phyloP scores from a whole-genome alignment of 768 basidiomycete genomes.

The Dioszegia aurantiaca region DNA sequence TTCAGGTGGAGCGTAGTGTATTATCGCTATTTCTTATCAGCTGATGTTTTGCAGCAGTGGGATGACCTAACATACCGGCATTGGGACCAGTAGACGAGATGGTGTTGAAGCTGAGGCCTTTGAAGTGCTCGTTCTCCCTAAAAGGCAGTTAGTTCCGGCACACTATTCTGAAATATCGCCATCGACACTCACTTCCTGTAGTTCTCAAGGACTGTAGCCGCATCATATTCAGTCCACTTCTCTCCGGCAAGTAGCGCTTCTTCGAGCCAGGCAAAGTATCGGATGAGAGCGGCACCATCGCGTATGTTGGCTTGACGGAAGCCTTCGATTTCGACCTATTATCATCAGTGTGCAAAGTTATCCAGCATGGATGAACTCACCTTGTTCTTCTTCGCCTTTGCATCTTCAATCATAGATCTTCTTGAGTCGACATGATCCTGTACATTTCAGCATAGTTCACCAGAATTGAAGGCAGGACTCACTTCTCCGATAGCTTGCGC shows the following conservation, averaged over 20 bases:
- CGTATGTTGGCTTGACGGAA: conserved; percentile 85
- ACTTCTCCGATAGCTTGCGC: conserved; percentile 75
- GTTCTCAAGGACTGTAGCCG: conserved; percentile 70
- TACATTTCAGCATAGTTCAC: conserved; percentile 28
- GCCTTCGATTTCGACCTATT: conserved; percentile 71
- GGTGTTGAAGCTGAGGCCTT: conserved; percentile 83
- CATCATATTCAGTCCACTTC: conserved; percentile 72
- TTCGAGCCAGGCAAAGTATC: conserved; percentile 95
- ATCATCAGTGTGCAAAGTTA: not conserved
- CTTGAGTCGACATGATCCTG: conserved; percentile 63
- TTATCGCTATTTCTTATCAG: conserved; percentile 64
- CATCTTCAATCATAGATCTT: conserved; percentile 71
- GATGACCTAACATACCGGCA: conserved; percentile 61
- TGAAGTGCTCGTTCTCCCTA: conserved; percentile 75
- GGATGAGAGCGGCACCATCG: conserved; percentile 77
- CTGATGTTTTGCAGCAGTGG: not conserved
- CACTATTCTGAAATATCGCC: not conserved
- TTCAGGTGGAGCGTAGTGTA: conserved; percentile 84
- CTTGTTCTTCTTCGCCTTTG: conserved; percentile 54
- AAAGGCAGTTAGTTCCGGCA: not conserved
- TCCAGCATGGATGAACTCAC: conserved; percentile 21
- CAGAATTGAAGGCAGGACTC: conserved; percentile 1
- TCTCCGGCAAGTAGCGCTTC: conserved; percentile 67
- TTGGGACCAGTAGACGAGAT: conserved; percentile 93
- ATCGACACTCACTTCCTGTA: conserved; percentile 68